Percentiles rank a stretch among this genome's conserved stretches.
phyloP scores from a whole-genome alignment of 176 grass and related monocot genomes.

The Juncus inflexus region DNA sequence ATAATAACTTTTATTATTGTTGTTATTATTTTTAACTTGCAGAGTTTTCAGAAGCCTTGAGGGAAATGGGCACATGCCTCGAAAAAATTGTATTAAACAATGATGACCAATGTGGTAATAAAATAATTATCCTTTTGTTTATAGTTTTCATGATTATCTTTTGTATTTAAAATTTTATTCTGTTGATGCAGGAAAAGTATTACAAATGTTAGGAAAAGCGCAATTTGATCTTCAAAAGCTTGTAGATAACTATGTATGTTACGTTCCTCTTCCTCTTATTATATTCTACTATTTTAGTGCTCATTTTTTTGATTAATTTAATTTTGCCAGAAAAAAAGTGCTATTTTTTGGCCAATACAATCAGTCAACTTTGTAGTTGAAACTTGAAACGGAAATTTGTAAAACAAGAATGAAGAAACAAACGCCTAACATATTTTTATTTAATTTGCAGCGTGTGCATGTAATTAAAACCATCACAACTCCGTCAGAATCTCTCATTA shows the following conservation, averaged over 20 bases:
- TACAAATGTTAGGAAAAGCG: conserved; percentile 81
- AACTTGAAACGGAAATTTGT: neutral
- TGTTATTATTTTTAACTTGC: conserved; percentile 22
- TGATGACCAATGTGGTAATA: conserved; percentile 80
- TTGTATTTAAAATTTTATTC: conserved; percentile 13
- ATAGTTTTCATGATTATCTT: conserved; percentile 11
- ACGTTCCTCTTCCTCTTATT: conserved; percentile 2
- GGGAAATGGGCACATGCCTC: conserved; percentile 89
- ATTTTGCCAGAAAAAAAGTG: no score
- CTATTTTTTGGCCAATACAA: no score
- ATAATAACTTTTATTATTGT: neutral
- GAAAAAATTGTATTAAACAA: conserved; percentile 79
- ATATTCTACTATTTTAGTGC: neutral
- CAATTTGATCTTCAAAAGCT: conserved; percentile 97
- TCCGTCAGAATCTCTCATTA: conserved; percentile 86
- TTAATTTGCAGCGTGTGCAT: conserved; percentile 75
- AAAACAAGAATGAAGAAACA: neutral
- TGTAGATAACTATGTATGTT: conserved; percentile 98
- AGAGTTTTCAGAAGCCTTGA: conserved; percentile 92
- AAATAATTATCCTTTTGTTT: conserved; percentile 11
- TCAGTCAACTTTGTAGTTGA: no score
- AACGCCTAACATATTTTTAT: conserved; percentile 14
- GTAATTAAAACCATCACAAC: conserved; percentile 86
- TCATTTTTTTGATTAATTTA: conserved; percentile 2
- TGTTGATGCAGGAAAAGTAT: conserved; percentile 61